A percentile compares a stretch with the other conserved stretches of the same genome.
These are phyloP conservation scores for Cyclotella atomus DNA, from an alignment of 108 stramenopile species.

Conservation along the genomic window DNA sequence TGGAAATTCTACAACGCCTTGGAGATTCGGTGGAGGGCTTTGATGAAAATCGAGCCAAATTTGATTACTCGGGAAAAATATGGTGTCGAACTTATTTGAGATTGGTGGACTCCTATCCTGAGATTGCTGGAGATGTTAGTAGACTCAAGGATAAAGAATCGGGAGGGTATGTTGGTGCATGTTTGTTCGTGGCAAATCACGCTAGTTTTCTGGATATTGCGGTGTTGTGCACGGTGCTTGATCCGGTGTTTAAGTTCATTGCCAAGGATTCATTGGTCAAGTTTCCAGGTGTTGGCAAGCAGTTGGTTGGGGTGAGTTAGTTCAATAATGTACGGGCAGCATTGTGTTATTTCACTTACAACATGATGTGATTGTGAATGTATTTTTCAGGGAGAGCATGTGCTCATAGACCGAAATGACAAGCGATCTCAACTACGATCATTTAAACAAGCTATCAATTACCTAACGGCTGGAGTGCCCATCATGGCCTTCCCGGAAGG, in stretches of 20 bases:
- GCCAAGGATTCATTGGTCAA: slow-evolving; percentile 73
- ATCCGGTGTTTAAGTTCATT: slow-evolving; percentile 87
- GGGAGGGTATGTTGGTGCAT: slow-evolving; percentile 41
- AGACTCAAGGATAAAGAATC: slow-evolving; percentile 22
- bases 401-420: slow-evolving; percentile 78
- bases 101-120: slow-evolving; percentile 62
- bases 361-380: background rate
- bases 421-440: slow-evolving; percentile 74
- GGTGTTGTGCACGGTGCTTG: slow-evolving; percentile 71
- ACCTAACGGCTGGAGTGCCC: slow-evolving; percentile 69
- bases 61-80: slow-evolving; percentile 72
- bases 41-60: slow-evolving; percentile 66
- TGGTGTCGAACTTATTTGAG: slow-evolving; percentile 73
- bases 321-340: background rate
- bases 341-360: background rate
- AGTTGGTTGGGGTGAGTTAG: slow-evolving; percentile 78
- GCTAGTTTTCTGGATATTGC: slow-evolving; percentile 83
- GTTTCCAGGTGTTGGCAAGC: slow-evolving; percentile 78
- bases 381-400: slow-evolving; percentile 66
- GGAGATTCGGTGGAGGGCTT: slow-evolving; percentile 44
- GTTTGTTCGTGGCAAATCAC: slow-evolving; percentile 84
- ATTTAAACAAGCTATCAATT: slow-evolving; percentile 70
- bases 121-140: slow-evolving; percentile 59
- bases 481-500: slow-evolving; percentile 90
- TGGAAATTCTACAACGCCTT: slow-evolving; percentile 44